Conservation (phyloP, 2,329 filamentous ascomycete genomes). For the Cladophialophora immunda region DNA sequence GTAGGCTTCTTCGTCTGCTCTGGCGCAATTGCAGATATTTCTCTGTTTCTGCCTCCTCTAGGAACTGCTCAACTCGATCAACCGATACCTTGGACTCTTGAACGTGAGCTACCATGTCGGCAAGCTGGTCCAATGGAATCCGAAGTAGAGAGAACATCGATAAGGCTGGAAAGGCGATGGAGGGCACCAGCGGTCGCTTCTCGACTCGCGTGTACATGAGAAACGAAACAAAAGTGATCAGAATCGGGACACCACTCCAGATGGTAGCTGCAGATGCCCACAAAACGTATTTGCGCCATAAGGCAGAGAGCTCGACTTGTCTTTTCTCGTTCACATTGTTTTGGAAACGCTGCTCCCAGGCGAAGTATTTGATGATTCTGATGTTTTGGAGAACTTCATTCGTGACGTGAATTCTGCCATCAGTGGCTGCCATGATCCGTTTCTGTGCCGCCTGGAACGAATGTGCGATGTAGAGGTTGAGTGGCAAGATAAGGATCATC, state of each 20-base stretch:
- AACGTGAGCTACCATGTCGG: constrained; percentile 98
- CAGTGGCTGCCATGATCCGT: constrained; percentile 88
- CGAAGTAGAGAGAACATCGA: constrained; percentile 94
- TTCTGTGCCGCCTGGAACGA: constrained; percentile 89
- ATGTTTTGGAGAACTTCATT: constrained; percentile 98
- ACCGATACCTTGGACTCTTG: constrained; percentile 97
- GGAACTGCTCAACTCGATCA: constrained; percentile 93
- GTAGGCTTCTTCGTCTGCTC: constrained; percentile 73
- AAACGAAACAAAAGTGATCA: constrained; percentile 98
- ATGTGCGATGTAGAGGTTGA: constrained; percentile 88
- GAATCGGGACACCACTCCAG: constrained; percentile 93
- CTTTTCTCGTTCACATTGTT: constrained; percentile 90
- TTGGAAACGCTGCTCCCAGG: constrained; percentile 93
- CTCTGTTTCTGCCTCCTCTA: constrained; percentile 92
- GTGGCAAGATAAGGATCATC: constrained; percentile 85
- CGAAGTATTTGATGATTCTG: constrained; percentile 98
- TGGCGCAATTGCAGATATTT: constrained; percentile 87
- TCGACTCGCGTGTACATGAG: constrained; percentile 90
- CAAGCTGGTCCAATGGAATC: constrained; percentile 91
- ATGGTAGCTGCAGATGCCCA: constrained; percentile 93
- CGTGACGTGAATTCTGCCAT: constrained; percentile 93
- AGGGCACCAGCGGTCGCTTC: constrained; percentile 86
- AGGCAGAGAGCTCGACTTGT: constrained; percentile 75
- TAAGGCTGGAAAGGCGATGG: constrained; percentile 92
- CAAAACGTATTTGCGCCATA: constrained; percentile 84